Conservation (phyloP, 169 alveolate species). For the Fabrea salina region DNA sequence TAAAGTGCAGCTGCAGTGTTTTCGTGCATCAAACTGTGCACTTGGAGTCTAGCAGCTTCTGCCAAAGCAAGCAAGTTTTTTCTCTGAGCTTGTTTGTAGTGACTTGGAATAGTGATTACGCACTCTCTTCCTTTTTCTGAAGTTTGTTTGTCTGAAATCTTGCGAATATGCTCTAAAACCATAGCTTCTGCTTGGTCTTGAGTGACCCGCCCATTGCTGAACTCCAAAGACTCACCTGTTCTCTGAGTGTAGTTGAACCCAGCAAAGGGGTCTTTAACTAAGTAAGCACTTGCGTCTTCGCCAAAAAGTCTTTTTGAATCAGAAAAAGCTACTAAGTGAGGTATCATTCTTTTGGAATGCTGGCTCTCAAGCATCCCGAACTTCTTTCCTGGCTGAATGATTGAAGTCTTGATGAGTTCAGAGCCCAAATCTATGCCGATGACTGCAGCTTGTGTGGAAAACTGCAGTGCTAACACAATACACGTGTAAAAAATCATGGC, state of each 20-base stretch:
- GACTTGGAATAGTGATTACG: slow-evolving; percentile 53
- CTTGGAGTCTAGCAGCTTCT: slow-evolving; percentile 51
- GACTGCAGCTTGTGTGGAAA: too few relatives aligned
- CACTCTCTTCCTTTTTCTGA: slow-evolving; percentile 49
- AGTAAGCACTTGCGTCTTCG: too few relatives aligned
- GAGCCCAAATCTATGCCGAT: slow-evolving; percentile 33
- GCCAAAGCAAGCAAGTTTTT: slow-evolving; percentile 40
- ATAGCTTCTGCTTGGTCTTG: slow-evolving; percentile 56
- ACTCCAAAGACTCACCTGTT: background rate
- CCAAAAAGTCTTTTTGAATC: slow-evolving; percentile 51
- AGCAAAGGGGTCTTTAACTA: too few relatives aligned
- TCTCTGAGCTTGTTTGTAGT: slow-evolving; percentile 32
- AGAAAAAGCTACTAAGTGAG: slow-evolving; percentile 43
- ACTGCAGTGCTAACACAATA: too few relatives aligned
- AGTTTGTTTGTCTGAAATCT: slow-evolving; percentile 53
- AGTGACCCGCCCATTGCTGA: slow-evolving; percentile 13
- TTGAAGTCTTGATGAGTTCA: slow-evolving; percentile 33
- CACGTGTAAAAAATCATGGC: too few relatives aligned
- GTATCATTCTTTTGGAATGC: slow-evolving; percentile 61
- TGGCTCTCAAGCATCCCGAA: slow-evolving; percentile 65
- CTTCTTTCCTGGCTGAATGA: slow-evolving; percentile 72
- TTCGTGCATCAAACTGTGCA: slow-evolving; percentile 42
- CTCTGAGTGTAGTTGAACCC: too few relatives aligned
- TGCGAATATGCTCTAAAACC: slow-evolving; percentile 45
- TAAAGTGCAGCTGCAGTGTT: slow-evolving; percentile 55